Percentiles rank a stretch among this genome's conserved stretches.
phyloP scores from a whole-genome alignment of 78 protist species.

The Dictyostelium capitatum region DNA sequence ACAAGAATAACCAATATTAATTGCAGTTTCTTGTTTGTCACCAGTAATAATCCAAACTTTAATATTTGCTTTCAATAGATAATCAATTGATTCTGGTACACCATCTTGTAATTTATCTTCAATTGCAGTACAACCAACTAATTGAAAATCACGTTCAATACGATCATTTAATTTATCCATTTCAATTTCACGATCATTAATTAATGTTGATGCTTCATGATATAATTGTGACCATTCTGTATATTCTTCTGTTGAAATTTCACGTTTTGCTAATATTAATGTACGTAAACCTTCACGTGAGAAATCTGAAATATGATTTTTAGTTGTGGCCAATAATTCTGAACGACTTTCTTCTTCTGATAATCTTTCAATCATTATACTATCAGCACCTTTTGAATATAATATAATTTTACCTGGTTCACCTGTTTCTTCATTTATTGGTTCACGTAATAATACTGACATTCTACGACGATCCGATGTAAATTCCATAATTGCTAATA shows the following conservation, averaged over 20 bases:
- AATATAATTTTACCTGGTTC: slow-evolving; percentile 5
- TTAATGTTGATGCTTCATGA: slow-evolving; percentile 14
- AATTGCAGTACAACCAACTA: slow-evolving; percentile 92
- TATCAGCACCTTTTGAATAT: slow-evolving; percentile 82
- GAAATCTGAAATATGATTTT: slow-evolving; percentile 53
- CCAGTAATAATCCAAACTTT: slow-evolving; percentile 93
- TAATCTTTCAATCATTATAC: slow-evolving; percentile 34
- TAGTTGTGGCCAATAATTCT: neutral
- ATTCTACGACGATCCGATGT: slow-evolving; percentile 72
- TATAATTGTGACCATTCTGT: slow-evolving; percentile 40
- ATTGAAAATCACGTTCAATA: slow-evolving; percentile 80
- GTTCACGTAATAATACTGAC: slow-evolving; percentile 60
- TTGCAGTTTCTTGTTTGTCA: slow-evolving; percentile 94
- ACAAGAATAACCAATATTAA: slow-evolving; percentile 90
- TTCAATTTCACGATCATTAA: slow-evolving; percentile 29
- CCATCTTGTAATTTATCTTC: slow-evolving; percentile 93
- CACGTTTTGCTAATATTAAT: slow-evolving; percentile 83
- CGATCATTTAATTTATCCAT: slow-evolving; percentile 26
- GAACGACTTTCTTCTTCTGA: neutral
- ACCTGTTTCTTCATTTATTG: neutral
- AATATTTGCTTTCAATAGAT: slow-evolving; percentile 46
- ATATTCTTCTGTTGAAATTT: slow-evolving; percentile 60
- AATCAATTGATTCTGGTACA: slow-evolving; percentile 88
- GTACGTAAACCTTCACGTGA: slow-evolving; percentile 91
- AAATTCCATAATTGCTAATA: slow-evolving; percentile 79